Percentiles rank a stretch among this genome's conserved stretches.
These are phyloP conservation scores for Vaccinium myrtillus DNA, from an alignment of 148 eudicot species.

Conservation along the genomic window DNA sequence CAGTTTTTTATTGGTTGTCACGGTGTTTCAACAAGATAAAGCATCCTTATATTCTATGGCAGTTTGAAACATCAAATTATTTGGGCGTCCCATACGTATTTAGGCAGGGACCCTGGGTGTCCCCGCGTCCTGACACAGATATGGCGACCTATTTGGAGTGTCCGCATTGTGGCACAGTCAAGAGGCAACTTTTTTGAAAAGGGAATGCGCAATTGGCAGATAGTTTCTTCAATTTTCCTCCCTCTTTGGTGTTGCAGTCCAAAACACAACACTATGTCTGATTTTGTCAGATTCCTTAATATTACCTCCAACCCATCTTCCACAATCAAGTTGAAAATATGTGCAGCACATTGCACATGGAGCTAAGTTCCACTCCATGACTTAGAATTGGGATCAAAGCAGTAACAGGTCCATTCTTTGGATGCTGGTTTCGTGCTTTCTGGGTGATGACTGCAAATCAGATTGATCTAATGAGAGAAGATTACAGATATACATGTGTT, in stretches of 20 bases:
- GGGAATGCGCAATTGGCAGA: background rate
- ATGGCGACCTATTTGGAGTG: background rate
- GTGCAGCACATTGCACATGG: constrained; percentile 27
- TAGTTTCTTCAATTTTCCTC: background rate
- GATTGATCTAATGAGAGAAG: constrained; percentile 3
- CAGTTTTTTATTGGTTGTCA: background rate
- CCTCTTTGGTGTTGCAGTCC: constrained; percentile 23
- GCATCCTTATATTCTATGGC: background rate
- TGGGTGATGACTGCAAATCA: constrained; percentile 52
- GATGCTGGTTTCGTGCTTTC: constrained; percentile 81
- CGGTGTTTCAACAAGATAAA: background rate
- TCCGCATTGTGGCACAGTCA: background rate
- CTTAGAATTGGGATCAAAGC: background rate
- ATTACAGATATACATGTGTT: background rate
- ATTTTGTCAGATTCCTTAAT: constrained; percentile 16
- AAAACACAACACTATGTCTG: constrained; percentile 25
- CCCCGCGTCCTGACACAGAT: too few species aligned
- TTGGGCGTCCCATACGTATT: too few species aligned
- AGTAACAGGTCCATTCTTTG: constrained; percentile 20
- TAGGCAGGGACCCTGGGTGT: too few species aligned
- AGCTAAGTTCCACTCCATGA: constrained; percentile 5
- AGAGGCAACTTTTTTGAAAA: background rate
- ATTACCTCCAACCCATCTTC: constrained; percentile 32
- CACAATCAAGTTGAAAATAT: constrained; percentile 26
- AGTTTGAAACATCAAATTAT: background rate